phyloP scores from a whole-genome alignment of 2,329 filamentous ascomycete genomes.

The Colletotrichum sp. region DNA sequence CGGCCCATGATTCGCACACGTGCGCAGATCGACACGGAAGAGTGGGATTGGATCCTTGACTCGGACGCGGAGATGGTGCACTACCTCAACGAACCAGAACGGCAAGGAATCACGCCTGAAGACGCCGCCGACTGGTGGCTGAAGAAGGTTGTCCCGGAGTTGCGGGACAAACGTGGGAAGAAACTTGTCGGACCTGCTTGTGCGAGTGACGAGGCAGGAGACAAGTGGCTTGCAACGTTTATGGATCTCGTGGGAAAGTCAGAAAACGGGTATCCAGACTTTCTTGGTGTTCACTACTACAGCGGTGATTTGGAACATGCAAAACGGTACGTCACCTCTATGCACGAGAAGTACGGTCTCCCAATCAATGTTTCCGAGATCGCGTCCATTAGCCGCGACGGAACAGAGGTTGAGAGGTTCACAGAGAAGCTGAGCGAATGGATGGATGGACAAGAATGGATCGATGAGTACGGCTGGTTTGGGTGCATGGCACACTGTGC shows the following conservation, averaged over 20 bases:
- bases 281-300: conserved; percentile 49
- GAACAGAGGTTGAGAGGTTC: conserved; percentile 40
- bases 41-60: conserved; percentile 36
- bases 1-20: conserved; percentile 46
- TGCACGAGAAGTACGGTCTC: conserved; percentile 38
- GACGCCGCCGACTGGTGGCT: conserved; percentile 43
- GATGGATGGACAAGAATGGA: conserved; percentile 45
- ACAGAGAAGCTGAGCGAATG: conserved; percentile 43
- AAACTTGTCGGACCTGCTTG: conserved; percentile 44
- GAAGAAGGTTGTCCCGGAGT: conserved; percentile 36
- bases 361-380: conserved; percentile 46
- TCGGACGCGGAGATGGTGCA: conserved; percentile 38
- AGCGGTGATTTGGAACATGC: conserved; percentile 35
- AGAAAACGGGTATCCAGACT: conserved; percentile 37
- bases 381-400: conserved; percentile 41
- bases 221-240: conserved; percentile 44
- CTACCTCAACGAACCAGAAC: conserved; percentile 52
- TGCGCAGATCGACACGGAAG: conserved; percentile 38
- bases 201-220: conserved; percentile 40
- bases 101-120: conserved; percentile 34
- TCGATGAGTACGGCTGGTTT: conserved; percentile 49
- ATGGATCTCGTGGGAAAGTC: conserved; percentile 36
- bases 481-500: conserved; percentile 46
- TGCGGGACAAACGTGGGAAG: neutral
- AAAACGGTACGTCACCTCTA: conserved; percentile 38